Evolutionary conservation across 2,329 filamentous ascomycete genomes (phyloP), one percentile per base, ranked within the genome.

Genomic region (Pseudogymnoascus sp.): DNA sequence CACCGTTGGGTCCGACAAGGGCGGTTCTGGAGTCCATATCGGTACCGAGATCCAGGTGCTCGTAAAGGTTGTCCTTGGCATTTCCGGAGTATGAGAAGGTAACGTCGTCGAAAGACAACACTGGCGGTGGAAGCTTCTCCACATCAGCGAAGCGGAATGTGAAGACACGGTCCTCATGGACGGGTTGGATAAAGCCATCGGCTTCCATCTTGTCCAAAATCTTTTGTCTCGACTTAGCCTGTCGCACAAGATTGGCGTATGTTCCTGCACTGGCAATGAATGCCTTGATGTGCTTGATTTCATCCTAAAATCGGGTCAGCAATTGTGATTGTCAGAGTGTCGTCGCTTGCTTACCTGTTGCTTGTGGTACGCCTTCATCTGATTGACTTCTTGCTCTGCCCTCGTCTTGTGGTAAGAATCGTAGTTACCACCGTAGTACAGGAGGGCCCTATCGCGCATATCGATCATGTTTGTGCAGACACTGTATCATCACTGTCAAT

Each of bases 171-270:
- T 99, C 95, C 68, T 85, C 79, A 63, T 83, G 78, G 66, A 99
- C 92, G 63, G 91, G 90, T 79, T 99, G 89, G 75, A 99, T 97
- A 78, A 97, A 95, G 70, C 95, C 95, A 73, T 99, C 95, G 71
- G 96, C 95, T 84, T 97, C 93, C 95, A 99, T 99, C 88, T 99
- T 99, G 85, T 99, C 95, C 69, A 97, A 84, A 78, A 97, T 97
- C 91, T 99, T 99, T 80, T 99, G 95, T 68, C 95, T 88, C 46
- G 95, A 97, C 84, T 99, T 99, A 79, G 96, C 96, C 80, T 99
- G 95, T 77, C 91, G 86, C 75, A 99, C 95, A 82, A 99, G 84
- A 83, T 99, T 99, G 85, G 96, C 95, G 75, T 99, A 99, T 66
- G 95, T 99, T 93, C 96, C 95, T 64, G 95, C 95, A 66, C 93